Conservation (phyloP, 2,329 filamentous ascomycete species). For the Coleophoma eucalyptorum region DNA sequence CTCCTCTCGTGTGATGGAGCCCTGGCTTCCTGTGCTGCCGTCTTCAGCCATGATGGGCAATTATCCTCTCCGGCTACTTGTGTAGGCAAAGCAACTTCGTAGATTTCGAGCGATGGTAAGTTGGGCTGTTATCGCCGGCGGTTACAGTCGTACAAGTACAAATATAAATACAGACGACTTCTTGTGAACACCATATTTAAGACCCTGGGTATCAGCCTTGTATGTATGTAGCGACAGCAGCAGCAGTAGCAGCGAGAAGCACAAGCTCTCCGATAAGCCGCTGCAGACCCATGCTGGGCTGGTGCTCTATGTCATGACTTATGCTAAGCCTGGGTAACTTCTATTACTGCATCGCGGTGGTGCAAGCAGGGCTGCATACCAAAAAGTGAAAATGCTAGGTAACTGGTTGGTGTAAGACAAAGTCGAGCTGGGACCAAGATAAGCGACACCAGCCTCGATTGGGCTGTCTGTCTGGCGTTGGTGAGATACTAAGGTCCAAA, state of each 20-base stretch:
- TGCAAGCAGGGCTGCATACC: no score
- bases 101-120: not conserved
- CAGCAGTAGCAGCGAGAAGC: not conserved
- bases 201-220: not conserved
- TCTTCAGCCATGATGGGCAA: conserved; percentile 6
- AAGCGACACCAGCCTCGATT: no score
- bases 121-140: not conserved
- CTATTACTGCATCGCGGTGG: not conserved
- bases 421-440: not conserved
- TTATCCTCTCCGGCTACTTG: not conserved
- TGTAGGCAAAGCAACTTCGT: not conserved
- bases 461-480: no score
- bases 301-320: not conserved
- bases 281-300: not conserved
- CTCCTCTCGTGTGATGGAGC: conserved; percentile 8
- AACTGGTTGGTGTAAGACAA: not conserved
- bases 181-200: no score
- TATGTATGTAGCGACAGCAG: not conserved
- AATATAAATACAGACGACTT: no score
- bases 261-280: not conserved
- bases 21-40: conserved; percentile 2
- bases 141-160: no score
- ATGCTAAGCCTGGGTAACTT: not conserved
- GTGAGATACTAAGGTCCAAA: no score
- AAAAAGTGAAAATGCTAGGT: not conserved